Conservation (phyloP, 331 rosid genomes). For the Erythrophleum ivorense region DNA sequence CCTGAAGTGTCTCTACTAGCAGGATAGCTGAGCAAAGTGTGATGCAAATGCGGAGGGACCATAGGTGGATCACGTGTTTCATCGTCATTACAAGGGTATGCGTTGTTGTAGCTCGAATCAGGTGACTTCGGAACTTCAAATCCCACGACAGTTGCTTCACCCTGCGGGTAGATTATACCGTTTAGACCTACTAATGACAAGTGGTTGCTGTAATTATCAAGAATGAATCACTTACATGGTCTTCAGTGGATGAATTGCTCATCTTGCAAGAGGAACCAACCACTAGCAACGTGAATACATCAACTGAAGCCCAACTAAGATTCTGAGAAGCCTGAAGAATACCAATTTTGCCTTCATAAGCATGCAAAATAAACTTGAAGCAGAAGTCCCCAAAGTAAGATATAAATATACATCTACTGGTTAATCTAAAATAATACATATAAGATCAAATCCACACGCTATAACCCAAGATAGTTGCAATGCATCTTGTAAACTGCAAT, state of each 20-base stretch:
- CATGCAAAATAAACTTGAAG: conserved; percentile 11
- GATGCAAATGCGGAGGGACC: conserved; percentile 86
- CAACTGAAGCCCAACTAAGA: conserved; percentile 41
- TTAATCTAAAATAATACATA: background rate
- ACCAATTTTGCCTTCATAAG: conserved; percentile 31
- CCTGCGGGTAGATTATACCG: conserved; percentile 55
- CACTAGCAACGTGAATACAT: conserved; percentile 52
- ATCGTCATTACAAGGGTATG: conserved; percentile 67
- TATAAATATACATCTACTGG: background rate
- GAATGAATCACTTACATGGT: conserved; percentile 61
- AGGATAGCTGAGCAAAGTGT: conserved; percentile 65
- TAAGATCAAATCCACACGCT: background rate
- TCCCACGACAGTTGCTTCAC: conserved; percentile 76
- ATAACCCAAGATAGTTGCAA: background rate
- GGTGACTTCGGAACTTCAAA: conserved; percentile 91
- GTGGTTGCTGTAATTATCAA: conserved; percentile 39
- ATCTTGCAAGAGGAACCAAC: conserved; percentile 55
- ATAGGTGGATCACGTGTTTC: conserved; percentile 89
- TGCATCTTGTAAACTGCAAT: background rate
- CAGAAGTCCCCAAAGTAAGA: background rate
- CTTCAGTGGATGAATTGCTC: conserved; percentile 63
- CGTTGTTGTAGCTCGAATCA: conserved; percentile 79
- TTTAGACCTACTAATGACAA: conserved; percentile 36
- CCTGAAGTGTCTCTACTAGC: conserved; percentile 56
- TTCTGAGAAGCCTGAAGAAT: conserved; percentile 60